These are phyloP conservation scores for Akebia trifoliata DNA, from an alignment of 164 flowering plant genomes.

Conservation along the genomic window DNA sequence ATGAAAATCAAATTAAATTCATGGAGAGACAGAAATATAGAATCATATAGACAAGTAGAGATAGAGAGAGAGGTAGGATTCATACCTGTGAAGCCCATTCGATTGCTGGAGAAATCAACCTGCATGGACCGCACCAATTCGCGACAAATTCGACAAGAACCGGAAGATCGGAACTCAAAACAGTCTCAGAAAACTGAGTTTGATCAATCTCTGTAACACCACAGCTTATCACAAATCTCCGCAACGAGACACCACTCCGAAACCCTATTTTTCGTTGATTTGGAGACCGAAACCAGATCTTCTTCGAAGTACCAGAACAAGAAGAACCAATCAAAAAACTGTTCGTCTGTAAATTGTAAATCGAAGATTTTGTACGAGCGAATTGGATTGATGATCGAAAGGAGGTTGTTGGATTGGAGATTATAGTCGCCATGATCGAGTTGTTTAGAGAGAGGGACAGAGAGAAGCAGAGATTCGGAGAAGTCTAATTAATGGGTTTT, in stretches of 20 bases:
- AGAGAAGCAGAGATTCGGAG: neutral
- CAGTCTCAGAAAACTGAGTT: conserved; percentile 46
- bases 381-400: conserved; percentile 9
- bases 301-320: neutral
- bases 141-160: conserved; percentile 89
- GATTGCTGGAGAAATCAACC: conserved; percentile 57
- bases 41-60: neutral
- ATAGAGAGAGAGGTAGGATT: neutral
- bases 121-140: conserved; percentile 89
- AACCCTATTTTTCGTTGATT: neutral
- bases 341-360: neutral
- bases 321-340: conserved; percentile 4
- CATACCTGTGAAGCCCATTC: conserved; percentile 61
- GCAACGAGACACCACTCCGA: neutral
- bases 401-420: conserved; percentile 13
- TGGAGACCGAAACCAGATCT: neutral
- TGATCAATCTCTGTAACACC: conserved; percentile 46
- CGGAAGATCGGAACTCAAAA: conserved; percentile 57
- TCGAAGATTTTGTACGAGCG: neutral
- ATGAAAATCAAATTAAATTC: neutral
- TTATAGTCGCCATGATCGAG: conserved; percentile 15
- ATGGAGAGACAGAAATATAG: neutral
- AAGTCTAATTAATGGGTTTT: neutral
- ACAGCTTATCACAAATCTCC: conserved; percentile 17
- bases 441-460: neutral